A percentile compares a stretch with the other conserved stretches of the same genome.
phyloP scores from a whole-genome alignment of 2,329 filamentous ascomycete genomes.

The Calonectria honghensis region DNA sequence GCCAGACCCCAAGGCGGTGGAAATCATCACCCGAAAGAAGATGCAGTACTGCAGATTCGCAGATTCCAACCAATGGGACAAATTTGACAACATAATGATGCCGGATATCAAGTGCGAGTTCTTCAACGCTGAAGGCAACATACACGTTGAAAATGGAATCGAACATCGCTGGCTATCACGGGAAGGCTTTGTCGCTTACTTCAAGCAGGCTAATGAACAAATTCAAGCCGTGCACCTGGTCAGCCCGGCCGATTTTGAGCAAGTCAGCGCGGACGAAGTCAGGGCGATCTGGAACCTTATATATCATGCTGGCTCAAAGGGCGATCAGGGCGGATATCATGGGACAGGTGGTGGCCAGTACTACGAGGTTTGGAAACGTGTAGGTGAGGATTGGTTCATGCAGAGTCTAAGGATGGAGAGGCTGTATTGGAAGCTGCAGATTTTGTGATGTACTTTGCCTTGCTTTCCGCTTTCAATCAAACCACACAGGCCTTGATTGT shows the following conservation, averaged over 20 bases:
- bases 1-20: background rate
- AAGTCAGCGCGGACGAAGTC: background rate
- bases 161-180: background rate
- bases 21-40: constrained; percentile 2
- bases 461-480: background rate
- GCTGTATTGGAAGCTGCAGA: background rate
- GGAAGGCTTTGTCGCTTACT: background rate
- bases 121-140: background rate
- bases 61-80: background rate
- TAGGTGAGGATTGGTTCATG: constrained; percentile 2
- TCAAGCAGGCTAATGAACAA: background rate
- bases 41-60: constrained; percentile 17
- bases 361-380: background rate
- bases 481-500: fast-evolving
- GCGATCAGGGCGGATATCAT: background rate
- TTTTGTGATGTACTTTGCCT: background rate
- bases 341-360: constrained; percentile 1
- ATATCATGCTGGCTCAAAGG: constrained; percentile 1
- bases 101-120: constrained; percentile 1
- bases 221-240: background rate
- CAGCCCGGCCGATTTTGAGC: background rate
- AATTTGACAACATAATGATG: background rate
- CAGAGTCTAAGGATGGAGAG: background rate
- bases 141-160: background rate
- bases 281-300: background rate